Conservation (phyloP, 1,284 basidiomycete species). For the Cerioporus squamosus region DNA sequence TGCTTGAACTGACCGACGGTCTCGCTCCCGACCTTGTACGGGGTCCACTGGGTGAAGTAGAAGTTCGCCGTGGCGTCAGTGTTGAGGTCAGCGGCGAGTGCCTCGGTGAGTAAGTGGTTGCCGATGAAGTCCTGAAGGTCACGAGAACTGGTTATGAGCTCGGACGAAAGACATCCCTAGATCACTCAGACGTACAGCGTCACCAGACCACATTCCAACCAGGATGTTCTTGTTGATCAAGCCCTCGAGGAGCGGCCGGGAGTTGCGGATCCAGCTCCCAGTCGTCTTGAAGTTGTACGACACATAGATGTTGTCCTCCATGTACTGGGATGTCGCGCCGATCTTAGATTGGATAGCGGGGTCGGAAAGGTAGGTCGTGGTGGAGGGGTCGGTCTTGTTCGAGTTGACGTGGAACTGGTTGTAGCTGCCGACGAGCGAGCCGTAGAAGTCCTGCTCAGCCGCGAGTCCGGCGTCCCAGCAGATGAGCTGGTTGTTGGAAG, state of each 20-base stretch:
- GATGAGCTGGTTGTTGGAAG: conserved; percentile 38
- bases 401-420: conserved; percentile 58
- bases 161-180: neutral
- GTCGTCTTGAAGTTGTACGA: conserved; percentile 49
- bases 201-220: conserved; percentile 54
- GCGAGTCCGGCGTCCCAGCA: conserved; percentile 57
- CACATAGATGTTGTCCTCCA: conserved; percentile 42
- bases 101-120: conserved; percentile 62
- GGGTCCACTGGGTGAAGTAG: conserved; percentile 43
- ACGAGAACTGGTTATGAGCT: neutral
- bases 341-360: conserved; percentile 41
- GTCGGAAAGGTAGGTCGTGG: conserved; percentile 45
- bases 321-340: conserved; percentile 49
- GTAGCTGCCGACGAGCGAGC: conserved; percentile 47
- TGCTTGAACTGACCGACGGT: conserved; percentile 57
- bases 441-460: conserved; percentile 34
- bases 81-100: conserved; percentile 21
- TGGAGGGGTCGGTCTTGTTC: conserved; percentile 55
- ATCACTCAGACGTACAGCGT: conserved; percentile 45
- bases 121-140: conserved; percentile 51
- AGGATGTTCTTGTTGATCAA: conserved; percentile 62
- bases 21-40: conserved; percentile 53
- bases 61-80: conserved; percentile 30
- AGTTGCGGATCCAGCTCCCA: conserved; percentile 67
- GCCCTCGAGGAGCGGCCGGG: conserved; percentile 52